Conservation (phyloP, 331 rosid genomes). For the Prunus yedoensis region DNA sequence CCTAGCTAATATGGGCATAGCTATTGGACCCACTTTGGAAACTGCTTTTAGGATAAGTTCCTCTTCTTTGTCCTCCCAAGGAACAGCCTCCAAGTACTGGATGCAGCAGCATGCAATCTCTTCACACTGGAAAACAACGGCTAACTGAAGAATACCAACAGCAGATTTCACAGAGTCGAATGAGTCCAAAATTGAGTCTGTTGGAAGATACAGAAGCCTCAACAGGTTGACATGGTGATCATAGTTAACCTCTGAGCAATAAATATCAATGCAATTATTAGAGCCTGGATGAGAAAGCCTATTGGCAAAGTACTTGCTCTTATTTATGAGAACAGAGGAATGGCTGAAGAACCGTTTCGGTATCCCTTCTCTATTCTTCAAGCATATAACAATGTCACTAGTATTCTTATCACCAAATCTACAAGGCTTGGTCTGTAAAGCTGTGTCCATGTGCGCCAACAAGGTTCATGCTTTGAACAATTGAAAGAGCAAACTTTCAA, state of each 20-base stretch:
- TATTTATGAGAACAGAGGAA: slow-evolving; percentile 30
- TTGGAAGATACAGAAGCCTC: slow-evolving; percentile 31
- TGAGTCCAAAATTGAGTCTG: slow-evolving; percentile 19
- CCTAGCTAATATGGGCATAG: slow-evolving; percentile 49
- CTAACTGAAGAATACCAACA: slow-evolving; percentile 26
- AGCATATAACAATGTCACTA: slow-evolving; percentile 20
- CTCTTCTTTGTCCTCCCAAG: slow-evolving; percentile 42
- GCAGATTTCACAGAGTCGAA: slow-evolving; percentile 35
- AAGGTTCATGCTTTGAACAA: slow-evolving; percentile 27
- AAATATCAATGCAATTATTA: slow-evolving; percentile 26
- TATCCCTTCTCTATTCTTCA: slow-evolving; percentile 30
- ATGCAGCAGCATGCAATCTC: slow-evolving; percentile 30
- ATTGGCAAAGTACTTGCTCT: slow-evolving; percentile 31
- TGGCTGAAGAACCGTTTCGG: slow-evolving; percentile 22
- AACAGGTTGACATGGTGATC: slow-evolving; percentile 36
- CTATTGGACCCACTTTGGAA: slow-evolving; percentile 29
- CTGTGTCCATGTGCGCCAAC: slow-evolving; percentile 26
- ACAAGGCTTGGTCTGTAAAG: slow-evolving; percentile 17
- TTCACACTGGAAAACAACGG: slow-evolving; percentile 32
- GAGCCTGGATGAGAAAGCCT: slow-evolving; percentile 19
- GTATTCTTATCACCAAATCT: slow-evolving; percentile 27
- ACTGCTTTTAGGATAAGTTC: slow-evolving; percentile 33
- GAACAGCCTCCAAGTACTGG: slow-evolving; percentile 37
- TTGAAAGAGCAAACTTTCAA: not conserved
- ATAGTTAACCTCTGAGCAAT: slow-evolving; percentile 29